A percentile compares a stretch with the other conserved stretches of the same genome.
Evolutionary conservation across 148 eudicot species (phyloP).

Genomic region (Polygonum aviculare): DNA sequence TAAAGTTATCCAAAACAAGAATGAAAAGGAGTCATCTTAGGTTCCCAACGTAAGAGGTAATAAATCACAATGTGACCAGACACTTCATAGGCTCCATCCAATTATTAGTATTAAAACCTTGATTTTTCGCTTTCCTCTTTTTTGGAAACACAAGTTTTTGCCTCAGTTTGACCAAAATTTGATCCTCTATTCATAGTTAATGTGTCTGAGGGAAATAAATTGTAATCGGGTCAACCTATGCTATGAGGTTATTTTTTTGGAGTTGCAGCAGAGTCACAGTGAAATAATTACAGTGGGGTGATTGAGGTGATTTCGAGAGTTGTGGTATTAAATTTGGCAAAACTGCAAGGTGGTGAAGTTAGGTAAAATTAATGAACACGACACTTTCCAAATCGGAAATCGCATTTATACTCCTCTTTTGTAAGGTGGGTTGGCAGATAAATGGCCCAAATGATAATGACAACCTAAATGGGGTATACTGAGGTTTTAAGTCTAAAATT

Average conservation of each 20-base stretch:
- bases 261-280: background rate
- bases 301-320: background rate
- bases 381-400: background rate
- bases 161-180: background rate
- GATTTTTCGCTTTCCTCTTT: background rate
- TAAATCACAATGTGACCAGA: conserved; percentile 6
- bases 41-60: background rate
- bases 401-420: background rate
- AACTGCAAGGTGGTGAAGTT: background rate
- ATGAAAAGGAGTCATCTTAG: background rate
- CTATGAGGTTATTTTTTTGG: background rate
- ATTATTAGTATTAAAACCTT: background rate
- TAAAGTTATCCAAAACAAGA: conserved; percentile 1
- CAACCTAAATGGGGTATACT: no score
- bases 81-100: background rate
- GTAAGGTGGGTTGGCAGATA: background rate
- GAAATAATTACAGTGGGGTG: background rate
- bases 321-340: background rate
- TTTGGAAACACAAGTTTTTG: background rate
- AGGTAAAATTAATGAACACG: background rate
- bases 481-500: no score
- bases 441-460: background rate
- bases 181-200: background rate
- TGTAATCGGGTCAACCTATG: background rate
- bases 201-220: background rate